Percentiles rank a stretch among this genome's conserved stretches.
phyloP scores from a whole-genome alignment of 495 filamentous ascomycete genomes.

The Annulohypoxylon maeteangense region DNA sequence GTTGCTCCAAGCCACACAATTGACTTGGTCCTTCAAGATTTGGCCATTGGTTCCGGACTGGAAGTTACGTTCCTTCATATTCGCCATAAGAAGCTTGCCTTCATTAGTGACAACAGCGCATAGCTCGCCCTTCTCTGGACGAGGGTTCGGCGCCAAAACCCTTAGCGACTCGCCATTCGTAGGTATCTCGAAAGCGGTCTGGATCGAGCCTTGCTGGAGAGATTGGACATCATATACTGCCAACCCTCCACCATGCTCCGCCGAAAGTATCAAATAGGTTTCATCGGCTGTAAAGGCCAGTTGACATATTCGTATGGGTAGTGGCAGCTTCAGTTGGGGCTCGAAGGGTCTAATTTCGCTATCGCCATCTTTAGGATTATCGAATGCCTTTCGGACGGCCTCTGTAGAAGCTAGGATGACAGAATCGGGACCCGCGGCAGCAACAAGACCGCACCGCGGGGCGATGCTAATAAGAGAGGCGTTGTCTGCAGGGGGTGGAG shows the following conservation, averaged over 20 bases:
- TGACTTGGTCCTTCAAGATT: conserved; percentile 76
- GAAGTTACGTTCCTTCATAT: conserved; percentile 72
- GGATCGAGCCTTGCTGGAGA: conserved; percentile 71
- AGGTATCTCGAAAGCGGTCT: conserved; percentile 73
- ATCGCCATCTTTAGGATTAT: conserved; percentile 63
- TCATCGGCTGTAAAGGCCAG: conserved; percentile 90
- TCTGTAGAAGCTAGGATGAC: conserved; percentile 82
- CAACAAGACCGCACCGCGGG: conserved; percentile 80
- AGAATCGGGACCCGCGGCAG: conserved; percentile 84
- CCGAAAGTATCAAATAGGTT: conserved; percentile 81
- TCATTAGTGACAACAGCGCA: conserved; percentile 82
- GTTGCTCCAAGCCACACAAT: conserved; percentile 89
- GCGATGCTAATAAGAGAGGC: conserved; percentile 89
- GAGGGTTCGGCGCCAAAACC: conserved; percentile 83
- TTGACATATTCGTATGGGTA: conserved; percentile 84
- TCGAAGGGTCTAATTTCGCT: conserved; percentile 76
- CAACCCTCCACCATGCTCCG: conserved; percentile 83
- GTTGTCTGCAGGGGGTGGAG: conserved; percentile 78
- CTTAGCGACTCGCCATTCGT: conserved; percentile 81
- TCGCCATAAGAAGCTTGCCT: conserved; percentile 85
- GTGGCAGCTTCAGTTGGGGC: conserved; percentile 75
- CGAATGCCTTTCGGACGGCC: conserved; percentile 79
- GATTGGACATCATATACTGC: conserved; percentile 80
- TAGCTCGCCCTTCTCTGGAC: conserved; percentile 67
- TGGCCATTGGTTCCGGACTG: conserved; percentile 71